Evolutionary conservation across 2,329 filamentous ascomycete genomes (phyloP).

Genomic region (Talaromyces sp.): DNA sequence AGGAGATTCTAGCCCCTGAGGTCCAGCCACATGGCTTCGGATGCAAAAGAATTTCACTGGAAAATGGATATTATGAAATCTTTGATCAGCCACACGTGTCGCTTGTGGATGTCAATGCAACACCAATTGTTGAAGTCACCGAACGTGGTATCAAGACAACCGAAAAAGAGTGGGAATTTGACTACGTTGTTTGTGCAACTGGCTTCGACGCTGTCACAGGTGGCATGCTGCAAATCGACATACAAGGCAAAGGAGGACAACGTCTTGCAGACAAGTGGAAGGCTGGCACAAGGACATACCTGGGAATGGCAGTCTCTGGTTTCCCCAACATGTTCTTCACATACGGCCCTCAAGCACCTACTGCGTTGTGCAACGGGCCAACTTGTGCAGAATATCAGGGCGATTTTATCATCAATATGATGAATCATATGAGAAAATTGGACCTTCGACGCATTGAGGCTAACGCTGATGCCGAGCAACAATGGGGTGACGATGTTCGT

Average conservation of each 20-base stretch:
- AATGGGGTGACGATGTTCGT: conserved; percentile 3
- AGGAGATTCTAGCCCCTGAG: conserved; percentile 53
- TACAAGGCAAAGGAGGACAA: not conserved
- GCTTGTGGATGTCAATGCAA: conserved; percentile 45
- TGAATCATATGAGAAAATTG: conserved; percentile 1
- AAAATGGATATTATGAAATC: conserved; percentile 51
- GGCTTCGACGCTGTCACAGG: conserved; percentile 35
- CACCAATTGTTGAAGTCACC: conserved; percentile 42
- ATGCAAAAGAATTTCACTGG: conserved; percentile 49
- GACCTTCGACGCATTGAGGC: not conserved
- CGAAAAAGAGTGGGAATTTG: conserved; percentile 20
- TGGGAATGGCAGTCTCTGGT: conserved; percentile 2
- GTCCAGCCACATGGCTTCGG: conserved; percentile 56
- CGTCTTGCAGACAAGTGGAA: conserved; percentile 3
- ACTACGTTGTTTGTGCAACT: conserved; percentile 37
- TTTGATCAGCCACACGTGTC: conserved; percentile 47
- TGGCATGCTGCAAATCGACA: conserved; percentile 8
- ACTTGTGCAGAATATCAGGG: conserved; percentile 10
- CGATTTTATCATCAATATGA: conserved; percentile 1
- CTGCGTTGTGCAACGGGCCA: conserved; percentile 10
- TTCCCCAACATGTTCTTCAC: conserved; percentile 13
- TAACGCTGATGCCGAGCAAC: not conserved
- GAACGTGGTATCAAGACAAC: conserved; percentile 31
- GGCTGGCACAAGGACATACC: not conserved
- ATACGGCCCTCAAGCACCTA: conserved; percentile 10